Percentiles rank a stretch among this genome's conserved stretches.
These are phyloP conservation scores for Buddleja alternifolia DNA, from an alignment of 257 asterid genomes.

Conservation along the genomic window DNA sequence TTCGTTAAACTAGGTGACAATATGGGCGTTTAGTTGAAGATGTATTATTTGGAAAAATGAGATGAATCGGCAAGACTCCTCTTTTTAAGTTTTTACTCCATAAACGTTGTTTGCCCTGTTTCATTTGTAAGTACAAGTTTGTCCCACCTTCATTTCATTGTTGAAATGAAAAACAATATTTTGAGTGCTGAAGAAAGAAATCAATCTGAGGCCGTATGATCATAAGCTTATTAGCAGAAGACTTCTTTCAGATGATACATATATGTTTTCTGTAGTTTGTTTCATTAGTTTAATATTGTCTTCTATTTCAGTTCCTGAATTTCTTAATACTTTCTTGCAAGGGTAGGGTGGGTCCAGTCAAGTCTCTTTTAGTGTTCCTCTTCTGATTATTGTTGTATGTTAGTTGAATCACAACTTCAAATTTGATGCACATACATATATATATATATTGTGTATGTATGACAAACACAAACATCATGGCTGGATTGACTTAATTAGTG, in stretches of 20 bases:
- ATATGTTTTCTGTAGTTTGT: background rate
- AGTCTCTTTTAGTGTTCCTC: background rate
- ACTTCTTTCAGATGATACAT: background rate
- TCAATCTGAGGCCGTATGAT: too few species aligned
- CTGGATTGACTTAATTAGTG: conserved; percentile 26
- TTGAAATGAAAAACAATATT: background rate
- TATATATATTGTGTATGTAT: too few species aligned
- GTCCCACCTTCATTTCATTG: too few species aligned
- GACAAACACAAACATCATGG: background rate
- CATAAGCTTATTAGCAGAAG: background rate
- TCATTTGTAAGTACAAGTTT: too few species aligned
- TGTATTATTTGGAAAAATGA: too few species aligned
- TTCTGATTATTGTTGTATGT: conserved; percentile 13
- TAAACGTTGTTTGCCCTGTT: too few species aligned
- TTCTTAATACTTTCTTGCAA: conserved; percentile 3
- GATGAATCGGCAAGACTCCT: too few species aligned
- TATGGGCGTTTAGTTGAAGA: too few species aligned
- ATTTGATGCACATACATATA: too few species aligned
- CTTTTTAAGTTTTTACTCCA: too few species aligned
- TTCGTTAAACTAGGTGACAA: too few species aligned
- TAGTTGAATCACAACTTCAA: conserved; percentile 18
- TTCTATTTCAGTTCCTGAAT: background rate
- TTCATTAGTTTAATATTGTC: conserved; percentile 7
- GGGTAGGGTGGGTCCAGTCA: too few species aligned
- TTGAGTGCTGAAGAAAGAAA: background rate